Percentiles rank a stretch among this genome's conserved stretches.
These are phyloP conservation scores for Dendrobium nobile DNA, from an alignment of 106 monocot species.

Conservation along the genomic window DNA sequence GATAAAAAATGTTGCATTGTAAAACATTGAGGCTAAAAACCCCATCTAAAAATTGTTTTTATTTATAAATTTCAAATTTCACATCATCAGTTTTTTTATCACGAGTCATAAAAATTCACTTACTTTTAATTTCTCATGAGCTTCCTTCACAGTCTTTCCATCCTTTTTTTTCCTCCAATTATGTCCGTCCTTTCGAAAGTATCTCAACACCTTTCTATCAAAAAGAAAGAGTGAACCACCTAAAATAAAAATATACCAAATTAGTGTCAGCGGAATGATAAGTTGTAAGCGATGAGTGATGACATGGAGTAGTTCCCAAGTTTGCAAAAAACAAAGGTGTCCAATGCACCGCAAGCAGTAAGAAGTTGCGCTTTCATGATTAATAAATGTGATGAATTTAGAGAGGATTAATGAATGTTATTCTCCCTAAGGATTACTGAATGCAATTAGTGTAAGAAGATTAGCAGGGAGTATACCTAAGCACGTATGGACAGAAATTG, in stretches of 20 bases:
- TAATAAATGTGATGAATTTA: background rate
- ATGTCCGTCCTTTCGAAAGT: conserved; percentile 95
- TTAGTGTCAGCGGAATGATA: background rate
- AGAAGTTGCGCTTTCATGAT: background rate
- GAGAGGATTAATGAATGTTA: background rate
- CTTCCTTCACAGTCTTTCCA: conserved; percentile 97
- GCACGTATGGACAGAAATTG: background rate
- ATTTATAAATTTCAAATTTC: background rate
- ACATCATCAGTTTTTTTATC: background rate
- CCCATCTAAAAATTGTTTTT: background rate
- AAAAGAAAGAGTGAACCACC: conserved; percentile 65
- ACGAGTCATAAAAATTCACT: conserved; percentile 1
- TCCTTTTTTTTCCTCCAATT: conserved; percentile 98
- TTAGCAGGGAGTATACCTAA: background rate
- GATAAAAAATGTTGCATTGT: background rate
- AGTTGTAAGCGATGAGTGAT: background rate
- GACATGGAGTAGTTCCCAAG: background rate
- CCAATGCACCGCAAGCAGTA: background rate
- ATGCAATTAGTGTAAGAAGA: background rate
- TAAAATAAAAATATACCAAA: conserved; percentile 11
- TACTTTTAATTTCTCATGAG: conserved; percentile 96
- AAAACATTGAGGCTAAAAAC: background rate
- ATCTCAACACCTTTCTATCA: conserved; percentile 85
- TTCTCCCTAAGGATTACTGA: background rate
- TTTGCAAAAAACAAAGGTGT: background rate